Percentiles rank a stretch among this genome's conserved stretches.
Evolutionary conservation across 2,329 filamentous ascomycete genomes (phyloP).

Genomic region (Aureobasidium sp.): DNA sequence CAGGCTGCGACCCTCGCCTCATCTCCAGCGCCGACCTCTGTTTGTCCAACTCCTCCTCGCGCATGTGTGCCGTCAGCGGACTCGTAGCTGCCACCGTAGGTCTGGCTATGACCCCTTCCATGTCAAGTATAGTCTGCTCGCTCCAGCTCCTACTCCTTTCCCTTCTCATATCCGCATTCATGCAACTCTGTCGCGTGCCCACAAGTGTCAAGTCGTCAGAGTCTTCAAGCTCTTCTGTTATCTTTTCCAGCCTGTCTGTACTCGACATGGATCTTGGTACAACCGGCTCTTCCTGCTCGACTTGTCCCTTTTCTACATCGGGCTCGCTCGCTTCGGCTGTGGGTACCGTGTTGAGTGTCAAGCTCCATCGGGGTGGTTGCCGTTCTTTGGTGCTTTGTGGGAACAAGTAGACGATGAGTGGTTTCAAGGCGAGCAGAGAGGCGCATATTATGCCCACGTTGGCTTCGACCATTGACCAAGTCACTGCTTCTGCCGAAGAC

Average conservation of each 20-base stretch:
- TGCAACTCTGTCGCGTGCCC: background rate
- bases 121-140: constrained; percentile 5
- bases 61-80: background rate
- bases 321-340: background rate
- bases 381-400: constrained; percentile 23
- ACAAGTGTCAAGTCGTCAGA: constrained; percentile 5
- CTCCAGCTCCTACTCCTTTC: constrained; percentile 1
- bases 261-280: background rate
- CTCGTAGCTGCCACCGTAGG: background rate
- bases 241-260: background rate
- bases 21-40: background rate
- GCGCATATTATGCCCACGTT: constrained; percentile 41
- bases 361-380: constrained; percentile 18
- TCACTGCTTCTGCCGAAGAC: constrained; percentile 34
- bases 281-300: background rate
- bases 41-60: background rate
- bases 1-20: background rate
- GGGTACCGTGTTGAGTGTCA: constrained; percentile 1
- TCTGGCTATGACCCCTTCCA: background rate
- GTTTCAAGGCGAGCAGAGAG: constrained; percentile 38
- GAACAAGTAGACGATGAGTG: constrained; percentile 31
- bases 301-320: background rate
- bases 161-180: background rate
- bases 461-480: constrained; percentile 37
- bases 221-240: constrained; percentile 1